Base-by-base conservation (phyloP, 2,329 filamentous ascomycete genomes). In the Delphinella strobiligena region DNA sequence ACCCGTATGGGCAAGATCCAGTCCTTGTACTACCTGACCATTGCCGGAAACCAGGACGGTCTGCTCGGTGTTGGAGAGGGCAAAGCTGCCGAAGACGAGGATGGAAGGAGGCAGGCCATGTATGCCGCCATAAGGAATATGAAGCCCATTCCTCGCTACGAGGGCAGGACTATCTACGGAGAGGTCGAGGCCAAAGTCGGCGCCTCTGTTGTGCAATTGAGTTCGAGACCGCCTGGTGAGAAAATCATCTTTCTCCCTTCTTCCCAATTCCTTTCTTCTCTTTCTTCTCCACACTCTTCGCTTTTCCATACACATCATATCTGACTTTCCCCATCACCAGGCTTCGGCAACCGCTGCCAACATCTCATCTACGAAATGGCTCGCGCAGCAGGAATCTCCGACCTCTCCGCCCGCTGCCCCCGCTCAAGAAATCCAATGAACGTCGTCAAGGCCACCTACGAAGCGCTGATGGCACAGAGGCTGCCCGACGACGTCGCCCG, bases 401-500 rank as follows among this genome's bases (percentile, higher is more conserved):
- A 98, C 60, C 74, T 98, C 24, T 75, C 87, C 12, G 88, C 85
- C 36, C 74, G 75, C 49, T 88, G 93, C 46, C 79, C 80, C 29
- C 81, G 89, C 34, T 85, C 85, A 46, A 77, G 88, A 54, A 96
- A 94, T 70, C 86, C 87, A 51, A 94, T 96, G 87, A 98, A 98
- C 69, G 85, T 88, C 14, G 82, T 94, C 64, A 95, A 95, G 68
- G 91, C 91, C 11, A 75, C 86, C 31, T 84, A 83, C 62, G 62
- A 89, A 60, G 89, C 88, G 4, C 69, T 98, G 46, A 74, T 76
- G 60, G 82, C 71, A 66, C 91, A 98, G 67, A 76, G 76, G 45
- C 71, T 93, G 55, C 91, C 91, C 1, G 85, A 96, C 59, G 79
- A 89, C 56, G 80, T 98, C 56, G 91, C 91, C 41, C 74, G 83